Conservation (phyloP, 1,284 basidiomycete species). For the Tylopilus sp. region DNA sequence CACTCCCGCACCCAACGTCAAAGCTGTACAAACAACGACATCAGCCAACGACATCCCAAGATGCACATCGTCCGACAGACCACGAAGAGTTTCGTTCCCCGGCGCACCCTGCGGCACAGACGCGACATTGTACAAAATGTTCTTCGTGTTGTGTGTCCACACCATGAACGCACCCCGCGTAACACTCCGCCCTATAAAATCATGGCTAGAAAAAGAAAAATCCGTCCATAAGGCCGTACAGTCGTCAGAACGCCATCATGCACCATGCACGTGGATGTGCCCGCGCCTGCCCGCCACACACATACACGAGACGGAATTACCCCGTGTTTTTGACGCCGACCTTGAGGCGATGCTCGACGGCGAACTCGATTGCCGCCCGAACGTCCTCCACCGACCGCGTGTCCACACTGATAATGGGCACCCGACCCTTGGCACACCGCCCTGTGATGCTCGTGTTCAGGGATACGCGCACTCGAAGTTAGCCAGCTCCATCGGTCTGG, state of each 20-base stretch:
- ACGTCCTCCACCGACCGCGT: slow-evolving; percentile 36
- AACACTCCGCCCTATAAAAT: slow-evolving; percentile 38
- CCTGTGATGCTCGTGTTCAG: slow-evolving; percentile 37
- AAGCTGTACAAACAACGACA: slow-evolving; percentile 19
- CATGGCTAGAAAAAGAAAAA: slow-evolving; percentile 30
- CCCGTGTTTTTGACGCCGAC: slow-evolving; percentile 48
- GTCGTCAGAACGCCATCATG: not conserved
- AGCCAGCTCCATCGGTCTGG: slow-evolving; percentile 39
- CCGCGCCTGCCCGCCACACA: too few relatives aligned
- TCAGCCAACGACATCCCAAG: not conserved
- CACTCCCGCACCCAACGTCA: slow-evolving; percentile 44
- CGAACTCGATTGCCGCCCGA: slow-evolving; percentile 31
- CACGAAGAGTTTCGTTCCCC: slow-evolving; percentile 10
- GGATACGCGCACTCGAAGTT: slow-evolving; percentile 43
- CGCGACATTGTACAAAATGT: slow-evolving; percentile 30
- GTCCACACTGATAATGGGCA: slow-evolving; percentile 44
- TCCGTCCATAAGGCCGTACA: not conserved
- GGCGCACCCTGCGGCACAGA: slow-evolving; percentile 36
- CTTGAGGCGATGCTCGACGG: slow-evolving; percentile 38
- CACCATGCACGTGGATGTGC: too few relatives aligned
- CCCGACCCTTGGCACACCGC: slow-evolving; percentile 40
- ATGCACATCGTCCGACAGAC: slow-evolving; percentile 1
- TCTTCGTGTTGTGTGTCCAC: slow-evolving; percentile 40
- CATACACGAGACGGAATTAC: slow-evolving; percentile 18
- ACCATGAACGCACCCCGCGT: slow-evolving; percentile 37